These are phyloP conservation scores for Selaginella tamariscina DNA, from an alignment of 75 land plant species.

Conservation along the genomic window DNA sequence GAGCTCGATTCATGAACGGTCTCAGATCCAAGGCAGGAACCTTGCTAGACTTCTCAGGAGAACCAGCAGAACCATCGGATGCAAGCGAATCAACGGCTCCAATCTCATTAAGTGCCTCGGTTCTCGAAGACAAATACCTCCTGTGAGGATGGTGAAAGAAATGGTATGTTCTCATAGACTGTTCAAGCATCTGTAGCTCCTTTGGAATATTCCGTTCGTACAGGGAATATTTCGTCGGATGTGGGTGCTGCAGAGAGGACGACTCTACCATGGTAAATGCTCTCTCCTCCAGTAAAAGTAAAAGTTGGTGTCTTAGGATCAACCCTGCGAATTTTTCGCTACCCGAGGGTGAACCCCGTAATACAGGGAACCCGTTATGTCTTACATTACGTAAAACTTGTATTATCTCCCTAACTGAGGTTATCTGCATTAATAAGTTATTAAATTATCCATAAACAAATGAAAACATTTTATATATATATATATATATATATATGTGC, in stretches of 20 bases:
- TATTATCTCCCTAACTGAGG: constrained; percentile 23
- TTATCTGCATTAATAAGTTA: constrained; percentile 16
- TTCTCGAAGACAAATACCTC: constrained; percentile 29
- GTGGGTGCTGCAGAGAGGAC: constrained; percentile 8
- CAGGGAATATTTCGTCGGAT: constrained; percentile 2
- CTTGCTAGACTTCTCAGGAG: constrained; percentile 4
- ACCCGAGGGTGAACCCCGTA: constrained; percentile 10
- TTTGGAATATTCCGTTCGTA: constrained; percentile 11
- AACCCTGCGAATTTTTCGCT: constrained; percentile 28
- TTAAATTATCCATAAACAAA: neutral
- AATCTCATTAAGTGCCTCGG: constrained; percentile 28
- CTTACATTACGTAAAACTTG: constrained; percentile 22
- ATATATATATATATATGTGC: too few species aligned
- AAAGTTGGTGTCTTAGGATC: constrained; percentile 32
- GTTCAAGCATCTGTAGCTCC: constrained; percentile 23
- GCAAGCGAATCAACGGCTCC: neutral
- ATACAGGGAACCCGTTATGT: constrained; percentile 38
- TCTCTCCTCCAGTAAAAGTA: constrained; percentile 29
- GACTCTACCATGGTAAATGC: constrained; percentile 24
- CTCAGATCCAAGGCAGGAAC: constrained; percentile 29
- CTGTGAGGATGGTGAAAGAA: constrained; percentile 30
- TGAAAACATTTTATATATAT: too few species aligned
- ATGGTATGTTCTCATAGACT: constrained; percentile 35
- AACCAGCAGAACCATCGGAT: neutral
- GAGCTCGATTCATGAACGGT: constrained; percentile 36